Conservation (phyloP, 345 rosid genomes). For the Eucalyptus sp. region DNA sequence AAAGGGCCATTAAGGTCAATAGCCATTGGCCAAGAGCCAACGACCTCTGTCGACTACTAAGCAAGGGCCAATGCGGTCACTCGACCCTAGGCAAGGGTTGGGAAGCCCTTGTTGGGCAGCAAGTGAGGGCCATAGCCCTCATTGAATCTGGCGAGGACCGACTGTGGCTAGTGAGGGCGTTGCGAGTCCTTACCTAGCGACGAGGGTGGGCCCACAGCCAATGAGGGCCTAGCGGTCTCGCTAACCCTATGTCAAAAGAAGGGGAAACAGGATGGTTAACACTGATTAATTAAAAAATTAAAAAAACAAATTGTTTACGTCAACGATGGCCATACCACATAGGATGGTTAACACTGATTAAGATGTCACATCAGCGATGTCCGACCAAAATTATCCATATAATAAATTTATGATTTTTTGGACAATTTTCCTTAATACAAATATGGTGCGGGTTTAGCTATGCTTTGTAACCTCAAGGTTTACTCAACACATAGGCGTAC, state of each 20-base stretch:
- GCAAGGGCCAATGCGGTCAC: too few relatives aligned
- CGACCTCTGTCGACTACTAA: accelerated
- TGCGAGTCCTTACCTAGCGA: accelerated
- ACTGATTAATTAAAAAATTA: too few relatives aligned
- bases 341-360: too few relatives aligned
- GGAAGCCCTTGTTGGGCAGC: accelerated
- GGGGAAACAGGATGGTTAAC: too few relatives aligned
- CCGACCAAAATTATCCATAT: accelerated
- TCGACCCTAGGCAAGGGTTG: accelerated
- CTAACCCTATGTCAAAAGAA: too few relatives aligned
- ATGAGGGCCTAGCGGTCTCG: accelerated
- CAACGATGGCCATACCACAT: accelerated
- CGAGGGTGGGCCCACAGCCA: accelerated
- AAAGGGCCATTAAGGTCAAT: accelerated
- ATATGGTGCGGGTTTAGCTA: accelerated
- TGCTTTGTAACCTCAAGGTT: neutral
- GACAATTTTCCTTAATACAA: too few relatives aligned
- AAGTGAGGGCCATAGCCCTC: too few relatives aligned
- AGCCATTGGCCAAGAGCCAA: too few relatives aligned
- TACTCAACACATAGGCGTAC: neutral
- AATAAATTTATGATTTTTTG: too few relatives aligned
- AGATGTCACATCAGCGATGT: accelerated
- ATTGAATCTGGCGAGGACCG: accelerated
- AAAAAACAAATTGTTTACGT: too few relatives aligned
- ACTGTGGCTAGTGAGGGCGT: accelerated